Evolutionary conservation across 257 asterid species (phyloP), one percentile per base, ranked within the genome.

Genomic region (Petrea volubilis): DNA sequence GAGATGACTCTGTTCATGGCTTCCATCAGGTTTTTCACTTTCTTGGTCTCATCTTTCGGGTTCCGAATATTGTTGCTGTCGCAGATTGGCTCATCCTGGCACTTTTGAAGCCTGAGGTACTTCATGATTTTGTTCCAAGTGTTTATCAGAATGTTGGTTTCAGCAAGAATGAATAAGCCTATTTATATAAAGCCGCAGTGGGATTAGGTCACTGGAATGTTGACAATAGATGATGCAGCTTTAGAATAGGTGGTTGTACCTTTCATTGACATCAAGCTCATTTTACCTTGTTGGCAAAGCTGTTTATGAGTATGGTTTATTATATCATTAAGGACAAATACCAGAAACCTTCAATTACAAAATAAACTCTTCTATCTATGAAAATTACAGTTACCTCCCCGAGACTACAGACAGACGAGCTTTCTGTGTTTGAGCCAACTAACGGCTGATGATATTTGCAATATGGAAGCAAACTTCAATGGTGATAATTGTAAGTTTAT

Each of bases 101-200:
- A 82, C 60, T 82, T 82, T 59, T 80, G 72, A 65, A 86, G 79
- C 78, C 67, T 84, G 41, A 36, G 73, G 66, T 84, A 84, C 77
- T 82, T 86, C 86, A 84, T 84, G 50, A 51, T 56, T 51, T 33
- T 60, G 2, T 12, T 18, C 13, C 33, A n/a, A 40, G 24, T 46
- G 28, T 23, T 52, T 9, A 33, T 3, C 10, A 33, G n/a, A 24
- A 28, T 55, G 14, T 18, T 28, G 44, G 1, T 47, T 31, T 15
- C 14, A 4, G 29, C 12, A 27, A 28, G 58, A 57, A 27, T 34
- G 29, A 60, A 29, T 47, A 41, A 23, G 12, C n/a, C n/a, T 74
- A 23, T 21, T 41, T 73, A 49, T 71, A 49, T 64, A 56, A 4
- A 76, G 34, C 7, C 24, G 40, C 15, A 38, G 47, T 29, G 29